Evolutionary conservation across 2,329 filamentous ascomycete genomes (phyloP).

Genomic region (Fusarium nisikadoi): DNA sequence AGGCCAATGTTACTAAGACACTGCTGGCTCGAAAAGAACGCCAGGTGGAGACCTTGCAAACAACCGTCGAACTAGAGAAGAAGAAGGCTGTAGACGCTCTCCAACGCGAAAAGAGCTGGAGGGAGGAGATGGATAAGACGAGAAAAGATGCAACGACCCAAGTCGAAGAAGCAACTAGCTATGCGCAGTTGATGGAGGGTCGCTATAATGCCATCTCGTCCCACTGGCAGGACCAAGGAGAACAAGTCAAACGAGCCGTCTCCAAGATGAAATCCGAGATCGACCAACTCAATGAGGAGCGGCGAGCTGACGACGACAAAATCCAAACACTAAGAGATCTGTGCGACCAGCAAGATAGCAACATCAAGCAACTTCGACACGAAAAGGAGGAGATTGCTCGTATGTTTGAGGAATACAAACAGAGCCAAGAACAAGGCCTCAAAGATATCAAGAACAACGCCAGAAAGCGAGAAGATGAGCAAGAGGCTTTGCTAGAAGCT

Average conservation of each 20-base stretch:
- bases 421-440: conserved; percentile 70
- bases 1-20: conserved; percentile 77
- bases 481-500: conserved; percentile 67
- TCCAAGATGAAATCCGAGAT: conserved; percentile 64
- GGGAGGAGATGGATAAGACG: conserved; percentile 70
- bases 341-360: conserved; percentile 77
- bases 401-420: conserved; percentile 73
- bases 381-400: conserved; percentile 71
- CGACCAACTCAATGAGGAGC: conserved; percentile 63
- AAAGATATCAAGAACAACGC: conserved; percentile 68
- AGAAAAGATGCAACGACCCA: conserved; percentile 68
- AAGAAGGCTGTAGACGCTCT: conserved; percentile 69
- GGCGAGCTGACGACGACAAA: conserved; percentile 69
- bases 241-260: conserved; percentile 66
- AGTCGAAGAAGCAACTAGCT: conserved; percentile 72
- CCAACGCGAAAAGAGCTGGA: conserved; percentile 70
- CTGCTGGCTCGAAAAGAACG: conserved; percentile 78
- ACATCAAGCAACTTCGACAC: conserved; percentile 68
- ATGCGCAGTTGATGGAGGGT: conserved; percentile 75
- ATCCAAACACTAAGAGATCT: conserved; percentile 73
- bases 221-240: conserved; percentile 74
- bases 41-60: conserved; percentile 75
- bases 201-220: conserved; percentile 74
- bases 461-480: conserved; percentile 67
- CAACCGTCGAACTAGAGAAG: conserved; percentile 71